Base-by-base conservation (phyloP, 1,284 basidiomycete species). In the Papiliotrema laurentii region DNA sequence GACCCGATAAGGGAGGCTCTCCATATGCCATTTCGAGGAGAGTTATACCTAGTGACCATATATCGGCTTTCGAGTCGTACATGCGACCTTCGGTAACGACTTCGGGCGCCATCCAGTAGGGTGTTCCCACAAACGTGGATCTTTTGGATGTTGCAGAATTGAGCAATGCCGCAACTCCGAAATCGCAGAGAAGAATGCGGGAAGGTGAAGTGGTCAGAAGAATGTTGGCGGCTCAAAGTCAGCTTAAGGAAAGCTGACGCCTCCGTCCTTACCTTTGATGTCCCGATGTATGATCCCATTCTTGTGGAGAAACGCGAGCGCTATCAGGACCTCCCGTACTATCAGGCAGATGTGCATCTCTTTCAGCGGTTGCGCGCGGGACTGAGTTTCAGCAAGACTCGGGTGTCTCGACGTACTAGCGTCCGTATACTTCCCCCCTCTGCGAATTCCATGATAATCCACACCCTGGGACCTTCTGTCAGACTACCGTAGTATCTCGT, bases 371-470 rank as follows among this genome's bases (percentile, higher is more conserved):
- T 86, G 85, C 30, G 87, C 85, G 61, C 84, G 87, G 45, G 85
- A 89, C 44, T 90, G 81, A 83, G 40, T 21, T n/a, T 37, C 38
- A 49, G 83, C 83, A 86, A 87, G 44, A 59, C 41, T 34, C 19
- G 34, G 36, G 21, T 47, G 18, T 21, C 5, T 26, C 34, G 1
- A 67, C 77, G 64, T 59, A 81, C 79, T 58, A 98, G 78, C 0
- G 91, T 91, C 41, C 90, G 80, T 10, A 97, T 89, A 65, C 90
- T 96, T 9, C 96, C 96, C 3, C 94, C 96, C 57, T 91, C 85
- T 5, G 96, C 96, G 66, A 86, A 87, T 72, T 99, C 96, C 96
- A 99, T 98, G 34, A 88, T 90, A 60, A 98, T 98, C 92, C 96
- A 99, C 5, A 98, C 87, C 44, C 89, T 87, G 24, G 91, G 87